Conservation (phyloP, 2,329 filamentous ascomycete genomes). For the Colletotrichum acutatum region DNA sequence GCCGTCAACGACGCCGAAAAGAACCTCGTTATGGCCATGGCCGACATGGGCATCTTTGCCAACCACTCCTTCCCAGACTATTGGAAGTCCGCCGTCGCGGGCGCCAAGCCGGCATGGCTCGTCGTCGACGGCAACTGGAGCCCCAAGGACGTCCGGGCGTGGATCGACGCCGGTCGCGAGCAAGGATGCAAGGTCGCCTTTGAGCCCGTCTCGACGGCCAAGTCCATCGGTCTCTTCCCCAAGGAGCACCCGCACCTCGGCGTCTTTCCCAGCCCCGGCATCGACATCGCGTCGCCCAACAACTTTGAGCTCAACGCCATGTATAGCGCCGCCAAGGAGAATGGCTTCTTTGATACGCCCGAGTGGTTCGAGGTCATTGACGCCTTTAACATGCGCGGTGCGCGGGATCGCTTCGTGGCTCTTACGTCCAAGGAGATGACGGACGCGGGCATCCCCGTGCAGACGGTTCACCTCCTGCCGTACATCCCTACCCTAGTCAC, state of each 20-base stretch:
- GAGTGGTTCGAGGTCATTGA: conserved; percentile 87
- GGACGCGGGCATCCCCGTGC: conserved; percentile 84
- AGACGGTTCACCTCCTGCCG: conserved; percentile 85
- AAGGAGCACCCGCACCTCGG: conserved; percentile 52
- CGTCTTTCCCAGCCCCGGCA: conserved; percentile 69
- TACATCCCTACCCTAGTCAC: conserved; percentile 88
- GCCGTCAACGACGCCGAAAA: conserved; percentile 87
- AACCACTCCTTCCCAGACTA: conserved; percentile 60
- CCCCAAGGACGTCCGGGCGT: conserved; percentile 70
- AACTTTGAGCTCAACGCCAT: conserved; percentile 83
- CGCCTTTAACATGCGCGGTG: conserved; percentile 75
- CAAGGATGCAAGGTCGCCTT: conserved; percentile 75
- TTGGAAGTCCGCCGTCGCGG: conserved; percentile 70
- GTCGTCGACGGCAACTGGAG: conserved; percentile 92
- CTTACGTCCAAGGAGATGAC: conserved; percentile 76
- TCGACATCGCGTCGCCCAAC: conserved; percentile 86
- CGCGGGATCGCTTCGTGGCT: conserved; percentile 76
- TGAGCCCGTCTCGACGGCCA: conserved; percentile 88
- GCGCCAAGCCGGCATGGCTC: conserved; percentile 76
- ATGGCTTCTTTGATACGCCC: conserved; percentile 74
- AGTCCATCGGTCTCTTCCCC: conserved; percentile 77
- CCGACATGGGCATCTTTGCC: conserved; percentile 91
- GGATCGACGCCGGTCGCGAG: conserved; percentile 71
- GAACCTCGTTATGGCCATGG: conserved; percentile 91
- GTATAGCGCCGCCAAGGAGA: conserved; percentile 74